Evolutionary conservation across 1,139 yeast genomes (phyloP).

Genomic region (Hansenula anomala): DNA sequence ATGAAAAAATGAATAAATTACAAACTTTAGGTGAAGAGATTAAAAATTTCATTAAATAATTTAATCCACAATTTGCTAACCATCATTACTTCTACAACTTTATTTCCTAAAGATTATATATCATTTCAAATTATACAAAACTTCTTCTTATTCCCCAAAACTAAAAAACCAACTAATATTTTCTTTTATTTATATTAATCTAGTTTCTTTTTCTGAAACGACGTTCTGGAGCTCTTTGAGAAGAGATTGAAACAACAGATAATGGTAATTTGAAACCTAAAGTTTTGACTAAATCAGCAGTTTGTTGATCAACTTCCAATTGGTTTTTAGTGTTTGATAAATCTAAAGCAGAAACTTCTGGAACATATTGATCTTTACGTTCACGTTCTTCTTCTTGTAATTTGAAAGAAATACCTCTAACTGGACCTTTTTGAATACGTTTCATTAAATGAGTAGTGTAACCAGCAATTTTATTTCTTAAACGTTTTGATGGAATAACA

Average conservation of each 20-base stretch:
- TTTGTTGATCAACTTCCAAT: slow-evolving; percentile 97
- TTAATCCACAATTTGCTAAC: background rate
- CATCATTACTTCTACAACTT: too few relatives aligned
- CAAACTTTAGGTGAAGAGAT: slow-evolving; percentile 37
- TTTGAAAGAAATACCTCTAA: slow-evolving; percentile 99
- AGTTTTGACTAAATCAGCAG: slow-evolving; percentile 93
- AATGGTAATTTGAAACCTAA: slow-evolving; percentile 96
- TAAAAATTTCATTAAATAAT: slow-evolving; percentile 25
- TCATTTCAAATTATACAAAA: background rate
- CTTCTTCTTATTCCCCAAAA: too few relatives aligned
- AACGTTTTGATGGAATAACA: slow-evolving; percentile 98
- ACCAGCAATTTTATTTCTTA: slow-evolving; percentile 99
- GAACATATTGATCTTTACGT: slow-evolving; percentile 99
- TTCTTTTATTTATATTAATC: slow-evolving; percentile 18
- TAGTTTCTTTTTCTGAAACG: slow-evolving; percentile 95
- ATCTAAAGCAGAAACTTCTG: slow-evolving; percentile 99
- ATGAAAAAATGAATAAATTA: slow-evolving; percentile 30
- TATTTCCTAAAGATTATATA: too few relatives aligned
- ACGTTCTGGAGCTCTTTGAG: slow-evolving; percentile 88
- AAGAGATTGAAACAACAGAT: slow-evolving; percentile 86
- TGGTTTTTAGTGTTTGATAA: slow-evolving; percentile 94
- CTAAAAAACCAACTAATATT: too few relatives aligned
- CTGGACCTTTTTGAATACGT: slow-evolving; percentile 99
- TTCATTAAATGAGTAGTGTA: slow-evolving; percentile 99
- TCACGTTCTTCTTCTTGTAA: slow-evolving; percentile 99